Percentiles rank a stretch among this genome's conserved stretches.
Evolutionary conservation across 805 yeast genomes (phyloP).

Genomic region (Wickerhamomyces ciferrii): DNA sequence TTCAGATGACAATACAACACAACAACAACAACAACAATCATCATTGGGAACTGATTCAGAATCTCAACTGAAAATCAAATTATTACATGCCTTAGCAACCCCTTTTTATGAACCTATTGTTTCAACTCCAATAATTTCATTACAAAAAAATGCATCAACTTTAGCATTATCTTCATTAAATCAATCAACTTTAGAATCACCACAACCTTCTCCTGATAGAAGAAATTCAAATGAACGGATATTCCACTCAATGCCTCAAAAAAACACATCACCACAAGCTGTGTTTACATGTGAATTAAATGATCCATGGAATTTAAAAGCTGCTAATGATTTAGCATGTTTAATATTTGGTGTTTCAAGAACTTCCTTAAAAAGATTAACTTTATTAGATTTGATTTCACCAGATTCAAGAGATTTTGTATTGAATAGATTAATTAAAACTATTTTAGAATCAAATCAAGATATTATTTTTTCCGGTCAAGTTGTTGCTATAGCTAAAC

Average conservation of each 20-base stretch:
- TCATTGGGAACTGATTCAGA: slow-evolving; percentile 8
- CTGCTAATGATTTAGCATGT: slow-evolving; percentile 88
- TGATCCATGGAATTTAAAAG: slow-evolving; percentile 75
- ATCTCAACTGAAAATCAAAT: slow-evolving; percentile 29
- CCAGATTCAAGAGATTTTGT: slow-evolving; percentile 73
- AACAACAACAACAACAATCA: background rate
- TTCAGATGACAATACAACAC: background rate
- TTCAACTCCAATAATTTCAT: slow-evolving; percentile 18
- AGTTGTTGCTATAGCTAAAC: slow-evolving; percentile 71
- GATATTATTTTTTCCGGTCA: slow-evolving; percentile 76
- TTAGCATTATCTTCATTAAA: slow-evolving; percentile 24
- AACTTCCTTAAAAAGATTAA: slow-evolving; percentile 51
- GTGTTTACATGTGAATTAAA: slow-evolving; percentile 72
- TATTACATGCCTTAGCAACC: slow-evolving; percentile 61
- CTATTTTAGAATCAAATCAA: slow-evolving; percentile 19
- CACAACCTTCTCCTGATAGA: slow-evolving; percentile 4
- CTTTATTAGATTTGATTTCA: slow-evolving; percentile 72
- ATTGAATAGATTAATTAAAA: slow-evolving; percentile 42
- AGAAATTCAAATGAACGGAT: slow-evolving; percentile 32
- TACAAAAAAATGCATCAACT: slow-evolving; percentile 22
- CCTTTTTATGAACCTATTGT: slow-evolving; percentile 40
- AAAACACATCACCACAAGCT: slow-evolving; percentile 74
- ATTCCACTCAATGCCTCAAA: slow-evolving; percentile 65
- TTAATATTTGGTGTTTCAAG: slow-evolving; percentile 79
- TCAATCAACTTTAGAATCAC: slow-evolving; percentile 6